phyloP scores from a whole-genome alignment of 2,329 filamentous ascomycete species.

The Teratosphaeria zuluensis region DNA sequence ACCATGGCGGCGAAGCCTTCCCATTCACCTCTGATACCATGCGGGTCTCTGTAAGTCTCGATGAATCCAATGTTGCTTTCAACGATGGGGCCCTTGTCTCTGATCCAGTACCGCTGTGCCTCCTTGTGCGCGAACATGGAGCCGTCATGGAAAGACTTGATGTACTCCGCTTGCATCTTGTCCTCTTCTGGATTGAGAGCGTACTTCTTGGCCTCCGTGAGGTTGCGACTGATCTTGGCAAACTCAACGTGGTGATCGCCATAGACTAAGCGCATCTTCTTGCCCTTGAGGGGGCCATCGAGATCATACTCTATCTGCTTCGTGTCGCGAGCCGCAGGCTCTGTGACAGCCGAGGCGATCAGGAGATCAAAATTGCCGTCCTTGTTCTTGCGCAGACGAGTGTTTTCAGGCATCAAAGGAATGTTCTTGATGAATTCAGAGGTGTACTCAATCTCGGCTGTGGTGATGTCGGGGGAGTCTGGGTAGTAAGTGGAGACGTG shows the following conservation, averaged over 20 bases:
- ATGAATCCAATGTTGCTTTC: conserved; percentile 47
- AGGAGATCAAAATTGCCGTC: conserved; percentile 38
- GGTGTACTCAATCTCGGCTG: conserved; percentile 37
- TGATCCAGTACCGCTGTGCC: conserved; percentile 44
- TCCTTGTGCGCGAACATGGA: conserved; percentile 42
- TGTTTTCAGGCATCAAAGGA: conserved; percentile 41
- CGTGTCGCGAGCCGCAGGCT: conserved; percentile 33
- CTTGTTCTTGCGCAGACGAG: conserved; percentile 35
- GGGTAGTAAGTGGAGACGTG: conserved; percentile 44
- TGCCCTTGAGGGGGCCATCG: conserved; percentile 32
- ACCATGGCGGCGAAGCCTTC: conserved; percentile 52
- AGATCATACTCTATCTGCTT: conserved; percentile 38
- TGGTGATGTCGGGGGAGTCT: conserved; percentile 38
- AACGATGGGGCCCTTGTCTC: conserved; percentile 42
- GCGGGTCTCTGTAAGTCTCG: conserved; percentile 46
- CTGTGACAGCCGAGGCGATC: conserved; percentile 37
- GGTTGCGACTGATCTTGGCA: conserved; percentile 35
- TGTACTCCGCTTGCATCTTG: conserved; percentile 38
- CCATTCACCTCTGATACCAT: conserved; percentile 45
- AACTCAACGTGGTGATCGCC: conserved; percentile 40
- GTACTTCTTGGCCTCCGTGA: conserved; percentile 39
- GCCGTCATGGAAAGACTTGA: conserved; percentile 41
- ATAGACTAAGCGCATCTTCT: conserved; percentile 36
- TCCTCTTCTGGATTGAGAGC: conserved; percentile 36
- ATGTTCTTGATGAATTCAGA: conserved; percentile 40